phyloP scores from a whole-genome alignment of 192 early-diverging fungal species.

The Podila clonocystis region DNA sequence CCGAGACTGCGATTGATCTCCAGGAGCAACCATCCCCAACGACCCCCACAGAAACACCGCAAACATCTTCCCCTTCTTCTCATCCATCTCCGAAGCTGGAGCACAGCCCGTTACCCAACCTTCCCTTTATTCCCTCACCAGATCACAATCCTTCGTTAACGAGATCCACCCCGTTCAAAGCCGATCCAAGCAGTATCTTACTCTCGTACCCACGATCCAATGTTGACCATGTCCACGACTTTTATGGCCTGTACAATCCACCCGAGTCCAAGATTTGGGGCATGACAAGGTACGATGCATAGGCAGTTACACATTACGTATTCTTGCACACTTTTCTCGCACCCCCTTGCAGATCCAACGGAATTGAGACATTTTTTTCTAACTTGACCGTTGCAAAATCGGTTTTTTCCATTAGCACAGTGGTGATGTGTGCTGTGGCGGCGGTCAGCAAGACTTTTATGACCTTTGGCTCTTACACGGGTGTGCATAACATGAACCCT shows the following conservation, averaged over 20 bases:
- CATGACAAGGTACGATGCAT: slow-evolving; percentile 13
- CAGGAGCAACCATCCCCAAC: neutral
- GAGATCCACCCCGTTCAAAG: neutral
- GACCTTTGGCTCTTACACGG: slow-evolving; percentile 48
- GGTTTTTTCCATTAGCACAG: neutral
- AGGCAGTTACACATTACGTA: neutral
- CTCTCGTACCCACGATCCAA: slow-evolving; percentile 30
- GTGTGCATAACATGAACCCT: slow-evolving; percentile 65
- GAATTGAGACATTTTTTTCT: neutral
- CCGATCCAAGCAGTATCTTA: slow-evolving; percentile 38
- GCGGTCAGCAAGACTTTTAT: slow-evolving; percentile 38
- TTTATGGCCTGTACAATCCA: slow-evolving; percentile 43
- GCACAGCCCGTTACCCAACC: slow-evolving; percentile 12
- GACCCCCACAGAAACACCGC: neutral
- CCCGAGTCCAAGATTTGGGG: slow-evolving; percentile 28
- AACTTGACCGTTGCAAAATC: neutral
- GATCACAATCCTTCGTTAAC: slow-evolving; percentile 30
- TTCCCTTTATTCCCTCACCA: slow-evolving; percentile 34
- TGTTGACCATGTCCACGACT: slow-evolving; percentile 43
- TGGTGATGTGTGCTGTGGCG: slow-evolving; percentile 45
- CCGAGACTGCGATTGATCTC: neutral
- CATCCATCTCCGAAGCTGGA: slow-evolving; percentile 12
- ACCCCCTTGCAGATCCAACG: neutral
- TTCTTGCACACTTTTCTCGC: neutral
- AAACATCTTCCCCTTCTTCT: neutral